Evolutionary conservation across 1,139 yeast species (phyloP), one percentile per base, ranked within the genome.

Genomic region (Yamadazyma diddensiae): DNA sequence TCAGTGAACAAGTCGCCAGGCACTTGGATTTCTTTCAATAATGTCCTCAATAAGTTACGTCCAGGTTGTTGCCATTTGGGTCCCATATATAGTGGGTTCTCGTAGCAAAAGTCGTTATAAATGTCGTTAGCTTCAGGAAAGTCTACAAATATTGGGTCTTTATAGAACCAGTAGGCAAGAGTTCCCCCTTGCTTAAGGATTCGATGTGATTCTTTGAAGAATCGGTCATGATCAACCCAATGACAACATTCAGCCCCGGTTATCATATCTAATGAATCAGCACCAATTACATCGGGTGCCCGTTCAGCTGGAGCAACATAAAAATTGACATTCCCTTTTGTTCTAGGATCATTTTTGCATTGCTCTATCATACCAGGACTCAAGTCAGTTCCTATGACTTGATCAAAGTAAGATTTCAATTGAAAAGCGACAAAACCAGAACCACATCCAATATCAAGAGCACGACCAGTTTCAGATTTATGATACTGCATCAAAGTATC

Each of bases 401-500:
- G 50, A 9, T 62, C 51, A 34, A 73, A 73, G 38, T 67, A 58
- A 1, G 65, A 43, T 1, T 69, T 50, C 36, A 84, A 52, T 29
- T 78, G 75, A 39, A 71, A 63, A 0, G 94, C 72, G 1, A 83
- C 92, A 42, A 79, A 79, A 1, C 95, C 95, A 0, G 95, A 82
- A 1, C 96, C 96, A 51, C 88, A 79, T 0, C 95, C 96, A 12
- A 84, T 61, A 55, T 87, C 96, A 6, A 85, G 53, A 1, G 77
- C 75, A 21, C 62, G 38, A 1, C 57, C 42, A 3, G 41, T 40
- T 1, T 46, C 35, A 3, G 38, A 33, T 3, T 40, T 36, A 41
- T 65, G 72, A 37, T 57, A 63, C 3, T 45, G 38, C 17, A 64
- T 36, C 14, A 66, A 45, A 5, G 59, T 52, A 3, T 51, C 37